Base-by-base conservation (phyloP, 2,329 filamentous ascomycete genomes). In the Drechmeria coniospora region DNA sequence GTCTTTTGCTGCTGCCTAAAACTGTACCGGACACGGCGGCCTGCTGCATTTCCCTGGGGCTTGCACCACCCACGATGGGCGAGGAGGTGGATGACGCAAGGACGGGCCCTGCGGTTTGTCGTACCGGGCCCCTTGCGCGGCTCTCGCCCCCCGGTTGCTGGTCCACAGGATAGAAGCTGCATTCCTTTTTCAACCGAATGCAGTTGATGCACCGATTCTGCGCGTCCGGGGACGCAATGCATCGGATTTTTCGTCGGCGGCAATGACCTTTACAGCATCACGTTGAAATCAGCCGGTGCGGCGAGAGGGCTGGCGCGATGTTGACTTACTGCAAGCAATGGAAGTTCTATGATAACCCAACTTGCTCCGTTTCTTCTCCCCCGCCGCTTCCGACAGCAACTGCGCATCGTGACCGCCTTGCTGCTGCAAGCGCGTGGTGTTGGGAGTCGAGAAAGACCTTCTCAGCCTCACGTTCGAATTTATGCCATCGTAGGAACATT, bases 271-370 rank as follows among this genome's bases (percentile, higher is more conserved):
- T 14, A 23, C 19, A 16, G n/a, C n/a, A n/a, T n/a, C n/a, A n/a
- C n/a, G n/a, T n/a, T n/a, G n/a, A n/a, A n/a, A n/a, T n/a, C n/a
- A n/a, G n/a, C n/a, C n/a, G n/a, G n/a, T n/a, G n/a, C 20, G 9
- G 10, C 18, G 20, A 11, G 6, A 21, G 3, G 6, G n/a, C 11
- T 9, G 13, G 4, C 10, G n/a, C 8, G 20, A 30, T 34, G 23
- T 32, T 12, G 21, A 74, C 86, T 71, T 68, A 95, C 87, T 79
- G 61, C 87, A 95, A 41, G 87, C 90, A 42, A 94, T 82, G 24
- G 86, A 92, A 20, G 84, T 93, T 46, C 87, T 74, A 58, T 94
- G 87, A 50, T 95, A 95, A 21, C 87, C 87, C 35, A 95, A 65
- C 56, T 92, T 94, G 53, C 93, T 94, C 47, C 86, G 74, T 34